These are phyloP conservation scores for Trichodelitschia bisporula DNA, from an alignment of 495 filamentous ascomycete species.

Conservation along the genomic window DNA sequence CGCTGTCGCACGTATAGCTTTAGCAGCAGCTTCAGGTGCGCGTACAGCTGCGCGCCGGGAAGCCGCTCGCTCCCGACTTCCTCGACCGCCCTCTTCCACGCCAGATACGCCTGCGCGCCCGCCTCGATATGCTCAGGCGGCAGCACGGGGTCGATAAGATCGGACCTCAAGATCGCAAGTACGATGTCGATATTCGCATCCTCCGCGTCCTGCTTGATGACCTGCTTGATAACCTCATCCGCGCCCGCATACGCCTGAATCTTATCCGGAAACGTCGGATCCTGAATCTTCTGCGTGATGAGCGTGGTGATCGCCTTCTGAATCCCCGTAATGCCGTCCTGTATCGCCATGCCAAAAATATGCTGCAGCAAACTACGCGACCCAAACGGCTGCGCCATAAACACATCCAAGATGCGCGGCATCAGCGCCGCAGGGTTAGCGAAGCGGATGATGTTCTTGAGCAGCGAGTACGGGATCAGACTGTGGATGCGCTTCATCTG, in stretches of 20 bases:
- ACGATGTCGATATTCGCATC: slow-evolving; percentile 56
- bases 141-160: slow-evolving; percentile 43
- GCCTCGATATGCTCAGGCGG: slow-evolving; percentile 47
- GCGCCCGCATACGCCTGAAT: slow-evolving; percentile 53
- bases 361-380: slow-evolving; percentile 73
- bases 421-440: slow-evolving; percentile 93
- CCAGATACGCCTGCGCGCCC: slow-evolving; percentile 86
- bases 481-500: slow-evolving; percentile 86
- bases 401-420: slow-evolving; percentile 76
- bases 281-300: slow-evolving; percentile 38
- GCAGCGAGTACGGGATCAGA: slow-evolving; percentile 66
- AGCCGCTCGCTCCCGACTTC: slow-evolving; percentile 42
- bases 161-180: slow-evolving; percentile 56
- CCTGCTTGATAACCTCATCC: slow-evolving; percentile 44
- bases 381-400: slow-evolving; percentile 84
- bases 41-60: slow-evolving; percentile 71
- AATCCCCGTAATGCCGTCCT: slow-evolving; percentile 65
- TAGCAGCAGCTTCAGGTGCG: slow-evolving; percentile 79
- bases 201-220: slow-evolving; percentile 44
- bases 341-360: slow-evolving; percentile 73
- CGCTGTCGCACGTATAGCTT: slow-evolving; percentile 79
- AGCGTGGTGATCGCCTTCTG: slow-evolving; percentile 69
- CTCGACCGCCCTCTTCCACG: slow-evolving; percentile 85
- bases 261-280: slow-evolving; percentile 57
- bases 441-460: slow-evolving; percentile 92